Evolutionary conservation across 306 rosid genomes (phyloP), one percentile per base, ranked within the genome.

Genomic region (Gastrolobium villosum): DNA sequence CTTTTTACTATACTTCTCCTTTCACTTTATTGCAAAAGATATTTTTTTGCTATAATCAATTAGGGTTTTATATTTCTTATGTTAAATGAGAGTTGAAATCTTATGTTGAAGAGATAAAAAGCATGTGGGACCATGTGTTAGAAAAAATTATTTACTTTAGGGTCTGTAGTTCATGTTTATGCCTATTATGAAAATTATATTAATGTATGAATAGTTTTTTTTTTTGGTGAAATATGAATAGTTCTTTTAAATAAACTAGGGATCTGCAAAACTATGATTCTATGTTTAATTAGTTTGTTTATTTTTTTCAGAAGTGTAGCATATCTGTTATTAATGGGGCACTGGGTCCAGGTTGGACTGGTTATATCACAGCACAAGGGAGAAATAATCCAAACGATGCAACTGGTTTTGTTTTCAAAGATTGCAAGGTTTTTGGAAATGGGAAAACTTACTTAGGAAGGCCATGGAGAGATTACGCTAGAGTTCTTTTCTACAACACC

Each of bases 331-430:
- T 52, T 30, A 92, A 85, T 3, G 70, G 64, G 3, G 68, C 66
- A n/a, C 72, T 89, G 1, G 90, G 49, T 35, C 44, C 41, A 8
- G 97, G 88, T 0, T 2, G 69, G 3, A 4, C 70, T 11, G 92
- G 96, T 0, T 84, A 6, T 26, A 88, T 94, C 65, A 92, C 98
- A 46, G 97, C 98, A 49, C 98, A 94, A 30, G 98, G 90, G 30
- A 88, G 97, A 79, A 32, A 55, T 2, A 26, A 40, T 52, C 81
- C 84, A 13, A 50, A 63, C 10, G 92, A 90, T 11, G 10, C 67
- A 37, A 86, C 74, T 76, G 98, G 96, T 4, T 94, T 94, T 82
- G 93, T 92, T 76, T 94, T 94, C 55, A 89, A 82, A 50, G 28
- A 83, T 0, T 94, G 97, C 66, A 7, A 31, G 0, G 84, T 94